phyloP scores from a whole-genome alignment of 2,329 filamentous ascomycete genomes.

The Aureobasidium sp. region DNA sequence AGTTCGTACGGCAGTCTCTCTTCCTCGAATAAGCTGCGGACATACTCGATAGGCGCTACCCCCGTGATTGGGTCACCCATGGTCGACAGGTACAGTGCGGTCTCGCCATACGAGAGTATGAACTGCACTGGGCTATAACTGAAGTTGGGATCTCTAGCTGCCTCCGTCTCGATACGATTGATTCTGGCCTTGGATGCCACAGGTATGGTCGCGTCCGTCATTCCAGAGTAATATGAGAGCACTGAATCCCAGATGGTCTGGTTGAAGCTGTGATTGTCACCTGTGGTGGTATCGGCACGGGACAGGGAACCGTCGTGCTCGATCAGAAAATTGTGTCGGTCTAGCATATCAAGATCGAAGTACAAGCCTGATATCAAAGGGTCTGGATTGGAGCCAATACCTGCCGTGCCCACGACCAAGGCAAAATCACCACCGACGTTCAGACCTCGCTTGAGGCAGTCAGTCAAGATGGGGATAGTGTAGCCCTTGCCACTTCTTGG shows the following conservation, averaged over 20 bases:
- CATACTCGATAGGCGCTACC: constrained; percentile 29
- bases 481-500: constrained; percentile 16
- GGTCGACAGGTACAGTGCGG: constrained; percentile 31
- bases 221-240: constrained; percentile 24
- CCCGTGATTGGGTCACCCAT: constrained; percentile 31
- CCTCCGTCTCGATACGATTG: constrained; percentile 26
- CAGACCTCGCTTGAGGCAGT: constrained; percentile 10
- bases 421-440: constrained; percentile 14
- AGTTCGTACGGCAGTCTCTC: constrained; percentile 32
- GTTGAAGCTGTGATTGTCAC: constrained; percentile 33
- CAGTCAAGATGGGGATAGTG: constrained; percentile 12
- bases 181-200: constrained; percentile 27
- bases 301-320: constrained; percentile 34
- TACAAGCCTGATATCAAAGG: constrained; percentile 2
- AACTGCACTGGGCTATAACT: constrained; percentile 29
- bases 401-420: constrained; percentile 1
- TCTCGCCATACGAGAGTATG: constrained; percentile 33
- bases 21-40: constrained; percentile 32
- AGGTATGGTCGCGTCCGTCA: constrained; percentile 24
- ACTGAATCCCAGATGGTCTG: constrained; percentile 28
- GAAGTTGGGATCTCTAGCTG: constrained; percentile 28
- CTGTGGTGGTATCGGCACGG: constrained; percentile 29
- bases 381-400: constrained; percentile 16
- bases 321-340: constrained; percentile 23
- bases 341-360: constrained; percentile 17